Evolutionary conservation across 2,329 filamentous ascomycete species (phyloP), one percentile per base, ranked within the genome.

Genomic region (Ascochyta pisi): DNA sequence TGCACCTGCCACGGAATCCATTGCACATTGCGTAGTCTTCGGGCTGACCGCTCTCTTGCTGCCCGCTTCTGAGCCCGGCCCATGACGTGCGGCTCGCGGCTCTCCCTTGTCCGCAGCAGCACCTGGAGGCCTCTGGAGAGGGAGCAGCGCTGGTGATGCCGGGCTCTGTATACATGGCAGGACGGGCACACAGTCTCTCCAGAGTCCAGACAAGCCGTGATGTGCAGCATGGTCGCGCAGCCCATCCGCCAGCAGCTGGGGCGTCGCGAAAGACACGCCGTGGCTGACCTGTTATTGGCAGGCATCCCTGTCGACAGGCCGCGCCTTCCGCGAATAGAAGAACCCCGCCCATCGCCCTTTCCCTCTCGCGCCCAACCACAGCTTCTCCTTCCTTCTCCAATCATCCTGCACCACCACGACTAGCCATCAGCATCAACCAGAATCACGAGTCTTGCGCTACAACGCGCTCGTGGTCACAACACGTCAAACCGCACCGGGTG

Each of bases 391-490:
- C 53, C 57, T 54, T 62, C 55, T 67, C 69, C 67, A 70, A 67
- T 71, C 68, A 65, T 52, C 60, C 56, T 63, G 63, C 63, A 66
- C 57, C 62, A 64, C 54, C 51, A 57, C 58, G 48, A 57, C 58
- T 62, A 62, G 55, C 60, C 58, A 64, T 58, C 50, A 31, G 47
- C 47, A 55, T 54, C 53, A 49, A 38, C 53, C 60, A 51, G 47
- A 57, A 65, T 61, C 61, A 63, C 62, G 65, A 59, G 62, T 62
- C 63, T 64, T 67, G 67, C 65, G 65, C 64, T 44, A 69, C 65
- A 39, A 43, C 61, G 59, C 60, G 57, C 62, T 64, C 63, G 64
- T 66, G 61, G 56, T 47, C 55, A 46, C 53, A 52, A 51, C 40
- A 56, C 59, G 56, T 51, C 57, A 54, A 62, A 53, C 55, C 50